These are phyloP conservation scores for Arthrocladium fulminans DNA, from an alignment of 2,329 filamentous ascomycete genomes.

Conservation along the genomic window DNA sequence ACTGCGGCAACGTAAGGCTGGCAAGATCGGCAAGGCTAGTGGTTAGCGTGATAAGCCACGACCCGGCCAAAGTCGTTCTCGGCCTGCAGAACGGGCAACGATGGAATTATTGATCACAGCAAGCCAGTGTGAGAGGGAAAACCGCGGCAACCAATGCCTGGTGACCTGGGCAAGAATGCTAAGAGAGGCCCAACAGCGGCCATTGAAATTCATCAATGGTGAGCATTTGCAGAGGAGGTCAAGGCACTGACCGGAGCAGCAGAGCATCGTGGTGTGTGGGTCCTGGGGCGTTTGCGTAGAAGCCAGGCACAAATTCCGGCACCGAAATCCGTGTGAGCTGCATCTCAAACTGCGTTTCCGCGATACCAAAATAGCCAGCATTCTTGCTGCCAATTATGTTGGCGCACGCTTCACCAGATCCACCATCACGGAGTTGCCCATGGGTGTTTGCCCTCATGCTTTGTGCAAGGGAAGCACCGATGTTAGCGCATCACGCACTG, in stretches of 20 bases:
- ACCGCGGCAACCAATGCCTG: too few relatives aligned
- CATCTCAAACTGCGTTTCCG: background rate
- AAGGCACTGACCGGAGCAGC: background rate
- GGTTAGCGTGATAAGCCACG: too few relatives aligned
- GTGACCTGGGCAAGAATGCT: too few relatives aligned
- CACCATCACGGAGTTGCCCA: background rate
- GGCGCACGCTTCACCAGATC: background rate
- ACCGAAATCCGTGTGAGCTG: background rate
- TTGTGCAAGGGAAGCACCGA: background rate
- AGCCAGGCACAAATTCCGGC: background rate
- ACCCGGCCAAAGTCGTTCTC: too few relatives aligned
- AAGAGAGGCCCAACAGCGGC: too few relatives aligned
- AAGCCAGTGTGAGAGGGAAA: too few relatives aligned
- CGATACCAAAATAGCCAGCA: background rate
- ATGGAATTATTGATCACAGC: too few relatives aligned
- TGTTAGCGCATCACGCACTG: background rate
- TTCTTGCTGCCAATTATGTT: background rate
- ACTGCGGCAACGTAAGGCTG: background rate
- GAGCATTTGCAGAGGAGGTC: background rate
- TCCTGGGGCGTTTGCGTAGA: background rate
- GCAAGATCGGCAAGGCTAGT: background rate
- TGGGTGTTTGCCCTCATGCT: background rate
- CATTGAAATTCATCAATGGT: too few relatives aligned
- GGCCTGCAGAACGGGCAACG: too few relatives aligned
- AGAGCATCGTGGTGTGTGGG: background rate